Evolutionary conservation across 192 early-diverging fungal species (phyloP).

Genomic region (Thoreauomyces humboldtii): DNA sequence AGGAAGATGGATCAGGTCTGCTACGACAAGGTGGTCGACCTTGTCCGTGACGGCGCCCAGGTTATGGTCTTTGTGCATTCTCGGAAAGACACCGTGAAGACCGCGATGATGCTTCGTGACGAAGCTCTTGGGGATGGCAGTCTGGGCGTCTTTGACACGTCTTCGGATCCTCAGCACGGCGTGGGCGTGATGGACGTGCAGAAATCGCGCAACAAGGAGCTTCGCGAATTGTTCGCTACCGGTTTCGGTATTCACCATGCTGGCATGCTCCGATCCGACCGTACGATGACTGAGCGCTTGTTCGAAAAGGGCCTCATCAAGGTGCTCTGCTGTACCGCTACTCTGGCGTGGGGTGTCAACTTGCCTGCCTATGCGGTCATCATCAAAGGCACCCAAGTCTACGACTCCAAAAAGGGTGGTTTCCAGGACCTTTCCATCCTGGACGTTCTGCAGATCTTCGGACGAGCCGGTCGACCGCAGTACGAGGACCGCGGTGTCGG

Average conservation of each 20-base stretch:
- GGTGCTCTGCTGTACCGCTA: constrained; percentile 92
- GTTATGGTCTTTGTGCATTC: constrained; percentile 99
- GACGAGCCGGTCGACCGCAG: constrained; percentile 86
- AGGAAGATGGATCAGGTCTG: constrained; percentile 77
- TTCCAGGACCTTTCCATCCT: constrained; percentile 94
- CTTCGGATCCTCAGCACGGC: constrained; percentile 49
- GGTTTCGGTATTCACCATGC: constrained; percentile 97
- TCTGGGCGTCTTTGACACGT: constrained; percentile 62
- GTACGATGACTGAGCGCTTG: constrained; percentile 80
- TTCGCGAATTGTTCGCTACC: constrained; percentile 77
- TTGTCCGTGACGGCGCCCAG: constrained; percentile 82
- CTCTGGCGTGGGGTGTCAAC: constrained; percentile 98
- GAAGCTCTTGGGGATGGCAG: constrained; percentile 65
- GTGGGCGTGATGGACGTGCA: constrained; percentile 60
- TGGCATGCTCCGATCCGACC: constrained; percentile 86
- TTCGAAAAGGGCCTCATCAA: constrained; percentile 83
- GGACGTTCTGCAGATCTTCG: constrained; percentile 99
- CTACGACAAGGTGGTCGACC: constrained; percentile 72
- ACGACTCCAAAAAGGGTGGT: constrained; percentile 87
- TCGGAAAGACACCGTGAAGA: constrained; percentile 96
- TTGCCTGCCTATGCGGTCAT: constrained; percentile 97
- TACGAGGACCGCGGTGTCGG: constrained; percentile 91
- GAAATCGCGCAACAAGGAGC: constrained; percentile 76
- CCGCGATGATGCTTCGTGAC: constrained; percentile 76
- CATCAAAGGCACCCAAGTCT: constrained; percentile 97